Base-by-base conservation (phyloP, 2,329 filamentous ascomycete species). In the Didymella keratinophila region DNA sequence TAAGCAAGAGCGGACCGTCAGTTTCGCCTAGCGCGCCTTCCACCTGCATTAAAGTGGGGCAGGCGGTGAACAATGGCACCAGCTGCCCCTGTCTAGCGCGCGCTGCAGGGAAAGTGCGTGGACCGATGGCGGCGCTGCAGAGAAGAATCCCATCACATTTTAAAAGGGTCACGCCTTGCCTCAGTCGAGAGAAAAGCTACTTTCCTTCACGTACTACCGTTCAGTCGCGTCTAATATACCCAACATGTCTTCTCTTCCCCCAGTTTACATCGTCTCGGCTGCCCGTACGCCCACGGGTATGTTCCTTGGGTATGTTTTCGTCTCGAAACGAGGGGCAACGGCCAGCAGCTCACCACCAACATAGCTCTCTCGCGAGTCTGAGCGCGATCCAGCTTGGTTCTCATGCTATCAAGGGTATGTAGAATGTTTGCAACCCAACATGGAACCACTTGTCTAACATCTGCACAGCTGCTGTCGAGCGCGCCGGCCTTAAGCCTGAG, bases 191-290 rank as follows among this genome's bases (percentile, higher is more conserved):
- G 39, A 21, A 28, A 11, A 54, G 42, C 41, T 52, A 16, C 46
- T 47, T 52, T 32, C 52, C 50, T 56, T 48, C 42, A 41, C 56
- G 45, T 48, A 45, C 56, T 52, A 47, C 34, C 51, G n/a, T 46
- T 52, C 43, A 48, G 18, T 44, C 45, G 39, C 52, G 32, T 58
- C 20, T 44, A 61, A 59, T 54, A 63, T 61, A 64, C 49, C 58
- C 80, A 86, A 71, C 60, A 96, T 96, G 91, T 85, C 92, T 76
- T 87, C 86, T 69, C 86, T 93, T 65, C 90, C 92, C 67, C 86
- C 93, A 59, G 94, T 99, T 67, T 99, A 99, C 83, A 97, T 99
- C 74, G 93, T 97, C 75, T 95, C 95, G 59, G 90, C 89, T 65
- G 91, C 88, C 73, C 88, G 93, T 80, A 99, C 95, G 66, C 95